Base-by-base conservation (phyloP, 345 rosid genomes). In the Chamaenerion angustifolium region DNA sequence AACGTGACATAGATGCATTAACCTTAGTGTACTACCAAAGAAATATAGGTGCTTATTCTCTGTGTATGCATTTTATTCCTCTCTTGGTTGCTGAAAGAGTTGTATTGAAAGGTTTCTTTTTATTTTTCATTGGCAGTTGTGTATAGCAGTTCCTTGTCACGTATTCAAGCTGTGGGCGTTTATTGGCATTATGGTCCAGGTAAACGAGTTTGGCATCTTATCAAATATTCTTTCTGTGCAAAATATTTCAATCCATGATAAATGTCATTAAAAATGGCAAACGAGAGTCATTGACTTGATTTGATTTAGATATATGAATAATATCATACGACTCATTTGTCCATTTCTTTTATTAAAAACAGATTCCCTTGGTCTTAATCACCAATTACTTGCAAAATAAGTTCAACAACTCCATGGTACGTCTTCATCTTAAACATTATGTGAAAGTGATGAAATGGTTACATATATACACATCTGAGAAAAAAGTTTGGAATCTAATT, bases 121-220 rank as follows among this genome's bases (percentile, higher is more conserved):
- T 45, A 3, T 31, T 31, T 4, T 31, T 31, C 37, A 31, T 3
- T 12, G 31, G 45, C 80, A 93, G 99, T 58, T 93, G 62, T 93
- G 95, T 62, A 83, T 88, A 49, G 99, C 95, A 17, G 94, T 93
- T 56, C 99, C 99, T 45, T 88, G 95, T 69, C 95, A 76, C 68
- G 67, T 93, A 25, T 93, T 85, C 70, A 85, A 85, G 68, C 67
- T 78, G 25, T 93, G 99, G 99, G 97, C 99, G 54, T 88, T 81
- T 60, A 64, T 81, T 12, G 99, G 97, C 35, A 88, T 93, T 12
- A 85, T 93, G 99, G 66, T 93, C 68, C 99, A 88, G 95, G 99
- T 93, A 67, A 47, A 50, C 44, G 18, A 4, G 4, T 25, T 27
- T 11, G 19, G 6, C 5, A 31, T 31, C 37, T 31, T 31, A 31